Percentiles rank a stretch among this genome's conserved stretches.
Conservation (phyloP, 1,284 basidiomycete genomes). For the Chalciporus piperatoides region DNA sequence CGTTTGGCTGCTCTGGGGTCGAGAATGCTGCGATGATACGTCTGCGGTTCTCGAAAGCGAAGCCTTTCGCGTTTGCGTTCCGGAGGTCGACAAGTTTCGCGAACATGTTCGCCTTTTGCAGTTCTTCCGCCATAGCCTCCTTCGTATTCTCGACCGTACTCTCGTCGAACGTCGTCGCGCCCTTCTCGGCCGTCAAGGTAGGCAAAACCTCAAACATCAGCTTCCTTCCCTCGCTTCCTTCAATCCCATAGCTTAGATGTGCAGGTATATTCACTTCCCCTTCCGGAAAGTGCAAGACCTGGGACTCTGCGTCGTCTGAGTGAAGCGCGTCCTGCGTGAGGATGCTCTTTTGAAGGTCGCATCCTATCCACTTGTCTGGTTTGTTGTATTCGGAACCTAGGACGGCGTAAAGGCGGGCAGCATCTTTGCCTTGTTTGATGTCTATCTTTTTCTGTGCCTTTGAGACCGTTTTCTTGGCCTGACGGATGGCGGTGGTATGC, state of each 20-base stretch:
- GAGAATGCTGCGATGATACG: slow-evolving; percentile 83
- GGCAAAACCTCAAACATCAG: slow-evolving; percentile 62
- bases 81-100: slow-evolving; percentile 77
- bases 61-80: slow-evolving; percentile 82
- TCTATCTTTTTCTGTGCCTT: slow-evolving; percentile 51
- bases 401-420: slow-evolving; percentile 61
- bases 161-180: slow-evolving; percentile 18
- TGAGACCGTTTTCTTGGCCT: slow-evolving; percentile 43
- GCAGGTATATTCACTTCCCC: slow-evolving; percentile 44
- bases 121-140: slow-evolving; percentile 40
- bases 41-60: slow-evolving; percentile 82
- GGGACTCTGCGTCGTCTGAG: slow-evolving; percentile 15
- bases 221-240: slow-evolving; percentile 46
- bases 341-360: slow-evolving; percentile 60
- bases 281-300: slow-evolving; percentile 18
- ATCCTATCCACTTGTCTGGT: slow-evolving; percentile 59
- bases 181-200: slow-evolving; percentile 37
- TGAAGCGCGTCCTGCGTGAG: slow-evolving; percentile 53
- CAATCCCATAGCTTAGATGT: slow-evolving; percentile 61
- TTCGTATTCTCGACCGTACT: slow-evolving; percentile 19
- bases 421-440: slow-evolving; percentile 39
- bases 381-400: slow-evolving; percentile 65
- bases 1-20: slow-evolving; percentile 57
- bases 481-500: slow-evolving; percentile 52
- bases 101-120: slow-evolving; percentile 60